Base-by-base conservation (phyloP, 306 rosid species). In the Cucumis melo region DNA sequence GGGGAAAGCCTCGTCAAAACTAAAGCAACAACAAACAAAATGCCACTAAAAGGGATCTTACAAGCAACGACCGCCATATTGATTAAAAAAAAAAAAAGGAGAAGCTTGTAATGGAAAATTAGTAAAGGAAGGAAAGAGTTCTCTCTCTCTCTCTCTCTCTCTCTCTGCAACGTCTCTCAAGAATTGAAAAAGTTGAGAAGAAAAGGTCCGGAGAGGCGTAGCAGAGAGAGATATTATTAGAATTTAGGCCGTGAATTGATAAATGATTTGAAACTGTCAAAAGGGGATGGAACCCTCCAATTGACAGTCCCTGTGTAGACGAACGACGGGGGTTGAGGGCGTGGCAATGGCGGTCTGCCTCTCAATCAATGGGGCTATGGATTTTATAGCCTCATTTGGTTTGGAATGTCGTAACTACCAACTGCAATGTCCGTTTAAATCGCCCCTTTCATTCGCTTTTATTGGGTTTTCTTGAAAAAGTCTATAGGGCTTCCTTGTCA, bases 121-220 rank as follows among this genome's bases (percentile, higher is more conserved):
- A 42, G 36, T 32, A 3, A 32, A 32, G 36, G 36, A 38, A 38
- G 8, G 41, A 38, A 38, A 1, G 48, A 8, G 14, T 6, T 46
- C 75, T 70, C 75, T 41, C 75, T 46, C 75, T 46, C 75, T 41
- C 75, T 46, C 58, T 70, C 75, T 41, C 36, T 32, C 4, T 44
- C 75, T 46, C 75, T 70, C 75, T 41, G 74, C 74, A 20, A 67
- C 54, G 74, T 67, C 74, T 67, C 74, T 67, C 34, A 67, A 9
- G 21, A 58, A 23, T 58, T 6, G 34, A 66, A 20, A 34, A 66
- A 5, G 73, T 65, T 16, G 27, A 56, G 29, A 20, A 1, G 27
- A 27, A 54, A 54, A 54, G 27, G 13, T 54, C 58, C 11, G 58
- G 58, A 54, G 58, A 54, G 58, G 10, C 58, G 23, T 3, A 19